Conservation (phyloP, 176 grass and related monocot genomes). For the Carex parvula region DNA sequence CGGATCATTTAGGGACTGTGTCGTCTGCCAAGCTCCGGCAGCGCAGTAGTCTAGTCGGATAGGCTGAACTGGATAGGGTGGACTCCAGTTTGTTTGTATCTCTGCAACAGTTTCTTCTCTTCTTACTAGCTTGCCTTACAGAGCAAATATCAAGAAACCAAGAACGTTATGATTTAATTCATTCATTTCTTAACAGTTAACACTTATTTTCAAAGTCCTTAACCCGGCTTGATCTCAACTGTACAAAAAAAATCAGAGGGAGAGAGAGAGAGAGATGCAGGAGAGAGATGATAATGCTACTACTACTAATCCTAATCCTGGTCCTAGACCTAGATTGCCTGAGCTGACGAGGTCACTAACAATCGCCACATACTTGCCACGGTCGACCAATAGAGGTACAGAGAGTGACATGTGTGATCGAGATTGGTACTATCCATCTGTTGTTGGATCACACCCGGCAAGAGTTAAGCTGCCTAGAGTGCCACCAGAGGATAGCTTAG, state of each 20-base stretch:
- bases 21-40: too few species aligned
- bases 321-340: conserved; percentile 10
- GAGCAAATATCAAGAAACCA: neutral
- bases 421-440: conserved; percentile 83
- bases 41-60: too few species aligned
- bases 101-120: conserved; percentile 3
- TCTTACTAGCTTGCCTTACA: neutral
- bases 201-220: neutral
- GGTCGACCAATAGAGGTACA: conserved; percentile 18
- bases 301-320: neutral
- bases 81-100: conserved; percentile 15
- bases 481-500: conserved; percentile 22
- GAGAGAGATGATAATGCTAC: conserved; percentile 14
- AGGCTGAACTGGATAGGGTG: conserved; percentile 22
- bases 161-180: neutral
- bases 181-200: neutral
- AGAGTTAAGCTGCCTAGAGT: conserved; percentile 30
- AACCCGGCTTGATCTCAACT: neutral
- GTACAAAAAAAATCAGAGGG: neutral
- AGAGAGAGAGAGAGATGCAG: conserved; percentile 10
- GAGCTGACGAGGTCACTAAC: conserved; percentile 40
- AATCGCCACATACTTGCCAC: conserved; percentile 36
- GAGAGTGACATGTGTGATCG: conserved; percentile 48
- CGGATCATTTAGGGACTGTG: neutral
- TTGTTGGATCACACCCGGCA: conserved; percentile 58